Evolutionary conservation across 2,329 filamentous ascomycete species (phyloP).

Genomic region (Madurella fahalii): DNA sequence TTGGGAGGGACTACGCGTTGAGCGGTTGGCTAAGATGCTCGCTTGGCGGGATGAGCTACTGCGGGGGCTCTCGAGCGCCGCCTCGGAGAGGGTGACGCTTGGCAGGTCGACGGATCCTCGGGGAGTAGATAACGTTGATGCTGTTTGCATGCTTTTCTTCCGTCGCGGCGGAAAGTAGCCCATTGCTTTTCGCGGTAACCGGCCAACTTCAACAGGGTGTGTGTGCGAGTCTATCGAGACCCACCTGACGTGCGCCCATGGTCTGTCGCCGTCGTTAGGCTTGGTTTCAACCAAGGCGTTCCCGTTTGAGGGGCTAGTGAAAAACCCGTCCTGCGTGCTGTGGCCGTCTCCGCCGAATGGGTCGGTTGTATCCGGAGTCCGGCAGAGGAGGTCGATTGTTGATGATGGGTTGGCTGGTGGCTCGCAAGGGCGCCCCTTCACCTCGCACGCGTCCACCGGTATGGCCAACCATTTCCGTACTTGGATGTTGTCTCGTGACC

Average conservation of each 20-base stretch:
- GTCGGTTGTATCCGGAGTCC: slow-evolving; percentile 40
- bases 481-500: slow-evolving; percentile 90
- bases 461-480: slow-evolving; percentile 74
- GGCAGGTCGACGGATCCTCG: slow-evolving; percentile 60
- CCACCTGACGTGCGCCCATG: slow-evolving; percentile 88
- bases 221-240: slow-evolving; percentile 68
- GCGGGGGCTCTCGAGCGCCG: slow-evolving; percentile 31
- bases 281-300: slow-evolving; percentile 19
- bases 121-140: slow-evolving; percentile 64
- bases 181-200: slow-evolving; percentile 73
- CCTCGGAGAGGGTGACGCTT: slow-evolving; percentile 39
- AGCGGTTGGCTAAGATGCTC: slow-evolving; percentile 38
- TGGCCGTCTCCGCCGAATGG: slow-evolving; percentile 27
- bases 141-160: slow-evolving; percentile 72
- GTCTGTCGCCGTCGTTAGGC: slow-evolving; percentile 51
- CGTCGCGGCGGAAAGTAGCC: slow-evolving; percentile 89
- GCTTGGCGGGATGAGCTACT: slow-evolving; percentile 40
- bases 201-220: slow-evolving; percentile 76
- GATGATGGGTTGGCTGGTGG: slow-evolving; percentile 42
- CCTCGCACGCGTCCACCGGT: slow-evolving; percentile 83
- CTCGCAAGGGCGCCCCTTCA: slow-evolving; percentile 70
- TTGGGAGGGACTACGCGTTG: not conserved
- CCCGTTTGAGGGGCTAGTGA: slow-evolving; percentile 35
- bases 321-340: slow-evolving; percentile 36
- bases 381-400: slow-evolving; percentile 49